These are phyloP conservation scores for Rostrohypoxylon terebratum DNA, from an alignment of 495 filamentous ascomycete species.

Conservation along the genomic window DNA sequence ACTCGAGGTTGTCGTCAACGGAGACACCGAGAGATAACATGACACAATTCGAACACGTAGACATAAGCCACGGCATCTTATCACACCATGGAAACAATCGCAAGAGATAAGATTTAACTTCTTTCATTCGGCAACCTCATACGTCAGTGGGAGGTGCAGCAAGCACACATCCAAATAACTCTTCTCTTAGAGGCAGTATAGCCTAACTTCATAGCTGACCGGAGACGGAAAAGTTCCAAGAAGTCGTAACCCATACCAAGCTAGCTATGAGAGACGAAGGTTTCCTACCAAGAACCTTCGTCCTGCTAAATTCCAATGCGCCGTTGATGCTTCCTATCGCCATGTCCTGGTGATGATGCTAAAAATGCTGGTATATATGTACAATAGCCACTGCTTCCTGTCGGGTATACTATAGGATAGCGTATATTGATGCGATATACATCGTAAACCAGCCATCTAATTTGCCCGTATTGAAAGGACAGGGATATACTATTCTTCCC, in stretches of 20 bases:
- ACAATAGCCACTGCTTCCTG: constrained; percentile 11
- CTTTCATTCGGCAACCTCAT: neutral
- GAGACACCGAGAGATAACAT: neutral
- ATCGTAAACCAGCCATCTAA: constrained; percentile 6
- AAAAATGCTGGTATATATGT: constrained; percentile 28
- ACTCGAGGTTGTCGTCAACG: neutral
- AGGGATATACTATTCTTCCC: constrained; percentile 2
- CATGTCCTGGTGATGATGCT: constrained; percentile 3
- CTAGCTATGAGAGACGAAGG: neutral
- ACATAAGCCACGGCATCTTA: neutral
- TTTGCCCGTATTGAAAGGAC: constrained; percentile 1
- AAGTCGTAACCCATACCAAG: neutral
- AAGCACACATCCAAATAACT: neutral
- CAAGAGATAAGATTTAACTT: neutral
- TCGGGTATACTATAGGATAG: constrained; percentile 14
- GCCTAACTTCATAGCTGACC: neutral
- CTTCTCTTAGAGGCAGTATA: neutral
- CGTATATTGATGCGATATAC: constrained; percentile 11
- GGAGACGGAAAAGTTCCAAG: neutral
- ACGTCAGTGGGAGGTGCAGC: neutral
- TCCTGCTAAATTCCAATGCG: constrained; percentile 19
- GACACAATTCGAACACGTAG: neutral
- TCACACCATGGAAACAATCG: neutral
- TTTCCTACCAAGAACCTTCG: neutral
- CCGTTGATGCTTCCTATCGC: constrained; percentile 24